Conservation (phyloP, 1,284 basidiomycete genomes). For the Heterobasidion parviporum region DNA sequence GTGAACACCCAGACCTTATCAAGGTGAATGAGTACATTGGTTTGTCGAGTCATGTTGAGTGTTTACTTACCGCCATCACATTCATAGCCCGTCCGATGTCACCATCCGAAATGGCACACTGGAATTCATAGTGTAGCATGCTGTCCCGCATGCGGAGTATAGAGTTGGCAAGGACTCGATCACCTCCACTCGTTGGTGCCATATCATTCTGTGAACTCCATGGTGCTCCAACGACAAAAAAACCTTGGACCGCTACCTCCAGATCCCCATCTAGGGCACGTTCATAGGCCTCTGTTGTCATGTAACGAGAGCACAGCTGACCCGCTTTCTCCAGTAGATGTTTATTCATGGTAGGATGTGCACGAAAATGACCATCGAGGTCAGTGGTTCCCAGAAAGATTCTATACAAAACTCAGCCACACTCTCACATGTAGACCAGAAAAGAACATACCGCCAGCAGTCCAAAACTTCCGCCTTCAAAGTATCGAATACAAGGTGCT, state of each 20-base stretch:
- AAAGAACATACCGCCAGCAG: conserved; percentile 1
- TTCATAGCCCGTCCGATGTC: conserved; percentile 22
- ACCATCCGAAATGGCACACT: conserved; percentile 17
- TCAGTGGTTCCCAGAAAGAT: neutral
- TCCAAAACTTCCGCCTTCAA: conserved; percentile 1
- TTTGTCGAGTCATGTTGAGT: neutral
- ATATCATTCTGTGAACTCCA: neutral
- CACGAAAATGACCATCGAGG: neutral
- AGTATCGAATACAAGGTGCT: conserved; percentile 4
- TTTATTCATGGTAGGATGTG: neutral
- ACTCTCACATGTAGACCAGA: neutral
- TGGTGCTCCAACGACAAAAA: neutral
- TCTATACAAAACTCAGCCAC: neutral
- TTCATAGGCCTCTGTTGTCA: neutral
- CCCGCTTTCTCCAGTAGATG: neutral
- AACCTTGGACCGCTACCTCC: neutral
- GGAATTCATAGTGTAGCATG: conserved; percentile 7
- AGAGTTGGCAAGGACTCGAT: conserved; percentile 3
- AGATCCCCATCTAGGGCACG: neutral
- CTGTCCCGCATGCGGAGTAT: conserved; percentile 4
- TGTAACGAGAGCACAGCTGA: neutral
- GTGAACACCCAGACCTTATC: conserved; percentile 17
- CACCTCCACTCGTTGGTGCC: neutral
- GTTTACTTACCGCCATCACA: conserved; percentile 9
- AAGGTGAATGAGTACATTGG: neutral